Evolutionary conservation across 2,329 filamentous ascomycete species (phyloP).

Genomic region (Lecanicillium sp.): DNA sequence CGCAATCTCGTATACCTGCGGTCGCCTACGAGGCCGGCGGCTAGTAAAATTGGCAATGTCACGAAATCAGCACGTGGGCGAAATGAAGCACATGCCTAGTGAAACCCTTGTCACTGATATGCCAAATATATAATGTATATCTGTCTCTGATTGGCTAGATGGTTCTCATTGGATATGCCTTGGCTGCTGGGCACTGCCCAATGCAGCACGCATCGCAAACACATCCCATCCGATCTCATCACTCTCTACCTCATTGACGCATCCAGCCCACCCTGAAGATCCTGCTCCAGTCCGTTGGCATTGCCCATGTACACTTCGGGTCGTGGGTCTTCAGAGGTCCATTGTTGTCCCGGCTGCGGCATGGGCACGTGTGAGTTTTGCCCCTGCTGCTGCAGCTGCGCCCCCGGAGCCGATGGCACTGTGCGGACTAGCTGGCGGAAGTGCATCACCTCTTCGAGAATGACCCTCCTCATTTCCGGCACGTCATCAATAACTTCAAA

Average conservation of each 20-base stretch:
- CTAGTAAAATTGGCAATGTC: too few species aligned
- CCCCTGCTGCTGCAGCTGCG: conserved; percentile 26
- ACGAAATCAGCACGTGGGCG: too few species aligned
- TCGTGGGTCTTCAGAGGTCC: conserved; percentile 52
- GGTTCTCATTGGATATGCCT: too few species aligned
- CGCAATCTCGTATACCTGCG: too few species aligned
- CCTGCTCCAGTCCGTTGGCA: conserved; percentile 47
- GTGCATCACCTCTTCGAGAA: conserved; percentile 82
- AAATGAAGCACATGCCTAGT: too few species aligned
- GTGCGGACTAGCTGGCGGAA: conserved; percentile 64
- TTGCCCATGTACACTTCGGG: conserved; percentile 50
- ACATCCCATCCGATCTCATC: too few species aligned
- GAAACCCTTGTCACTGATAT: too few species aligned
- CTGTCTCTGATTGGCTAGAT: too few species aligned
- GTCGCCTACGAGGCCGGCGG: too few species aligned
- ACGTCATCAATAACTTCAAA: conserved; percentile 98
- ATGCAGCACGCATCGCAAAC: too few species aligned
- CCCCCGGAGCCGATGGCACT: conserved; percentile 31
- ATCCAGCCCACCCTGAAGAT: conserved; percentile 53
- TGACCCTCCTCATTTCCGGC: conserved; percentile 92
- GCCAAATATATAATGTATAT: too few species aligned
- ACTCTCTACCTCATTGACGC: conserved; percentile 12
- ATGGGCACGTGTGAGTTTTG: conserved; percentile 42
- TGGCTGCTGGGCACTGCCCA: too few species aligned
- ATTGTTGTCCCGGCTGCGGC: conserved; percentile 41